Percentiles rank a stretch among this genome's conserved stretches.
Conservation (phyloP, 2,329 filamentous ascomycete genomes). For the Acephala macrosclerotiorum region DNA sequence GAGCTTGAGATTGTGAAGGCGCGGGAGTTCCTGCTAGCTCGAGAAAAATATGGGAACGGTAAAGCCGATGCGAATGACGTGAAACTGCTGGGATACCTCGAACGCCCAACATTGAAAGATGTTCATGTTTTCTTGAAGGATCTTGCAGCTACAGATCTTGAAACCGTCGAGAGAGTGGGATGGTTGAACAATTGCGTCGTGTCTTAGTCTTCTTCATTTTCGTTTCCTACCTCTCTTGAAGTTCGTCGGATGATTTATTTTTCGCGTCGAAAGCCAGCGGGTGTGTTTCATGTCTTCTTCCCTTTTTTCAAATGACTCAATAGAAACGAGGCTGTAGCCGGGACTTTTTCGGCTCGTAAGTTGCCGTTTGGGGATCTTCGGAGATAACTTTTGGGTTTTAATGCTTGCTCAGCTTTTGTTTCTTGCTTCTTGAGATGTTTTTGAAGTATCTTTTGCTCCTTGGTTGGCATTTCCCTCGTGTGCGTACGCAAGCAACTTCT, state of each 20-base stretch:
- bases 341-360: not conserved
- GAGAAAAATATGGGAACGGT: constrained; percentile 14
- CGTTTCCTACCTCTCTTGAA: constrained; percentile 4
- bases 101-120: constrained; percentile 15
- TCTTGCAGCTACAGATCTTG: constrained; percentile 5
- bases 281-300: constrained; percentile 3
- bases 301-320: not conserved
- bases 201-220: constrained; percentile 9
- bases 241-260: constrained; percentile 1
- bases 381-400: constrained; percentile 6
- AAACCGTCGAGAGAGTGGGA: constrained; percentile 1
- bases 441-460: not conserved
- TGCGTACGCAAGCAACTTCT: constrained; percentile 5
- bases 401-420: constrained; percentile 9
- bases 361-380: constrained; percentile 6
- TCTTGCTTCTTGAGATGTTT: constrained; percentile 7
- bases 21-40: constrained; percentile 12
- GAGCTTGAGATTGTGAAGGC: constrained; percentile 14
- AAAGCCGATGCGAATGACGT: constrained; percentile 13
- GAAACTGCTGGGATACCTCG: constrained; percentile 18
- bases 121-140: constrained; percentile 6
- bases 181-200: constrained; percentile 1
- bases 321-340: not conserved
- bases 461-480: constrained; percentile 1
- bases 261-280: constrained; percentile 2